Base-by-base conservation (phyloP, 2,329 filamentous ascomycete species). In the Fusarium anthophilum region DNA sequence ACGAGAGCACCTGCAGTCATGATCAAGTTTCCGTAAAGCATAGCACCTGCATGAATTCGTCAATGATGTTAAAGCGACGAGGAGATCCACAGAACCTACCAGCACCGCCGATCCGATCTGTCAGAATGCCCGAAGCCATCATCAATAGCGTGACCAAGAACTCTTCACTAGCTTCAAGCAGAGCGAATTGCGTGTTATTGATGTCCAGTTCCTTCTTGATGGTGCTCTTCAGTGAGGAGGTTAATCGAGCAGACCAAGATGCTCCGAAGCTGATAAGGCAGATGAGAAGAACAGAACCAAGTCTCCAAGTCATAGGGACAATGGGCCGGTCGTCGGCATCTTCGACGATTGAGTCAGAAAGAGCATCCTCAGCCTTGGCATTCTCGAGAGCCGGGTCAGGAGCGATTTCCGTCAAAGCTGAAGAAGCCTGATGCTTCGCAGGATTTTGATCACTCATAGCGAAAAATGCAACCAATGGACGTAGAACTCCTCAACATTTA, bases 381-480 rank as follows among this genome's bases (percentile, higher is more conserved):
- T 5, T 5, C 1, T 48, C 45, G 4, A 48, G 18, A 48, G 26
- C 13, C 6, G 20, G 6, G 0, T 30, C 4, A 28, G 20, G 4
- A 22, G 26, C 20, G 4, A 28, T 1, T 22, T 28, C 13, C 1
- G 7, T n/a, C 20, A 28, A 7, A 4, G 24, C 20, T 39, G 13
- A 13, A 28, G 35, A 55, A 38, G 24, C 14, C 0, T 38, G 10
- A 22, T 17, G 32, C 35, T 54, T 54, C 24, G 0, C 0, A 7
- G 35, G 9, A 5, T 2, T 7, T 17, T 10, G 24, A 3, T 17
- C 20, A 2, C 10, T 26, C 51, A 54, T 54, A 0, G 17, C 6
- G n/a, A 8, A 15, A 0, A 9, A 37, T 5, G 0, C 1, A 0
- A 12, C 9, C 4, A 37, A 12, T 11, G 0, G 8, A 20, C 2